A percentile compares a stretch with the other conserved stretches of the same genome.
phyloP scores from a whole-genome alignment of 2,329 filamentous ascomycete genomes.

The Botrytis byssoidea region DNA sequence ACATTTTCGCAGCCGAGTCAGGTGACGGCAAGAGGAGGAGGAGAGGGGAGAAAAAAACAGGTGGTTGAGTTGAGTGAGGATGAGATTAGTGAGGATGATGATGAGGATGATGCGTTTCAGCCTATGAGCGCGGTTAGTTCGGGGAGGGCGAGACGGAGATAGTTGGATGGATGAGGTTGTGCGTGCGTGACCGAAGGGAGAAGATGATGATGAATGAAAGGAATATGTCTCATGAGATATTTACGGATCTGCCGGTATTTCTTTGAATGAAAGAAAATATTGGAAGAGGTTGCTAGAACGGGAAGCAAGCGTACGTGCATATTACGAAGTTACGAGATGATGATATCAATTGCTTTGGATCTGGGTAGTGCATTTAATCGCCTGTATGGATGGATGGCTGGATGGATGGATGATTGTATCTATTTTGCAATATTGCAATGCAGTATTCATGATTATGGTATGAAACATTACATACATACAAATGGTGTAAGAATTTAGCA shows the following conservation, averaged over 20 bases:
- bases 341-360: not conserved
- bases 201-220: not conserved
- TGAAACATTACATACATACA: too few species aligned
- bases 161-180: not conserved
- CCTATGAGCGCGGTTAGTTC: slow-evolving; percentile 27
- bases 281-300: too few species aligned
- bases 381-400: not conserved
- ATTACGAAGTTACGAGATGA: not conserved
- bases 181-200: not conserved
- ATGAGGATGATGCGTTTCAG: slow-evolving; percentile 57
- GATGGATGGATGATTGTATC: too few species aligned
- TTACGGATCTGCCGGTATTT: not conserved
- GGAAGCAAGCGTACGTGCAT: not conserved
- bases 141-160: not conserved
- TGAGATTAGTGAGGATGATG: slow-evolving; percentile 54
- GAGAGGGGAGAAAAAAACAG: slow-evolving; percentile 10
- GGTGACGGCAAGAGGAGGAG: not conserved
- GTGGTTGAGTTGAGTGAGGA: slow-evolving; percentile 63
- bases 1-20: slow-evolving; percentile 46
- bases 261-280: too few species aligned
- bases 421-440: not conserved
- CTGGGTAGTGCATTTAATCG: not conserved
- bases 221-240: not conserved
- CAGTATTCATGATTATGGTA: too few species aligned
- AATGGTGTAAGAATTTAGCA: not conserved